Base-by-base conservation (phyloP, 1,284 basidiomycete genomes). In the Malassezia caprae region DNA sequence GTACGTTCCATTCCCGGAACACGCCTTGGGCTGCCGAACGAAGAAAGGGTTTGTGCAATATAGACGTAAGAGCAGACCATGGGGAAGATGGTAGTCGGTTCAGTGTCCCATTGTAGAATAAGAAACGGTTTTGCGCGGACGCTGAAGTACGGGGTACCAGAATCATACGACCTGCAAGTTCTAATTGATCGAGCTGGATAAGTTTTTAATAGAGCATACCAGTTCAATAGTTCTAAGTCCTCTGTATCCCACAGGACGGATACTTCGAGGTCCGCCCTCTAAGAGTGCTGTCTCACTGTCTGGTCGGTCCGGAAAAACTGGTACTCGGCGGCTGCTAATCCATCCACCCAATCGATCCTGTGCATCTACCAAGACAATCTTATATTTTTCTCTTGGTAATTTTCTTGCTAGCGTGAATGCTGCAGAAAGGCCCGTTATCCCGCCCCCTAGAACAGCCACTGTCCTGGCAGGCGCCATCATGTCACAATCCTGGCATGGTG, bases 391-490 rank as follows among this genome's bases (percentile, higher is more conserved):
- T 1, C 76, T 71, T 0, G 83, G 83, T 57, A 87, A 84, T 7
- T 80, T 78, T 49, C 84, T 78, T 5, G 85, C 78, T 17, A 90
- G 81, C 66, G 88, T 82, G 68, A 84, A 87, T 1, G 88, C 86
- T 13, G 86, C 81, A 0, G 87, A 84, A 13, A 91, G 80, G 7
- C 89, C 89, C 0, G 86, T 81, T 42, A 93, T 79, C 17, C 88
- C 88, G 2, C 85, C 87, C 1, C 88, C 89, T 8, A 91, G 76
- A 56, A 91, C 76, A 15, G 83, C 82, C 28, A 72, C 62, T 34
- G 61, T 62, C 46, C 51, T 42, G 32, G 12, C 39, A 34, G 26
- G 21, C 8, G 27, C 8, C 37, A 30, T 37, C 35, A 41, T 50
- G 34, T 21, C 4, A 39, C 37, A 19, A 11, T 21, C 21, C 19